These are phyloP conservation scores for Adansonia grandidieri DNA, from an alignment of 441 rosid genomes.

Conservation along the genomic window DNA sequence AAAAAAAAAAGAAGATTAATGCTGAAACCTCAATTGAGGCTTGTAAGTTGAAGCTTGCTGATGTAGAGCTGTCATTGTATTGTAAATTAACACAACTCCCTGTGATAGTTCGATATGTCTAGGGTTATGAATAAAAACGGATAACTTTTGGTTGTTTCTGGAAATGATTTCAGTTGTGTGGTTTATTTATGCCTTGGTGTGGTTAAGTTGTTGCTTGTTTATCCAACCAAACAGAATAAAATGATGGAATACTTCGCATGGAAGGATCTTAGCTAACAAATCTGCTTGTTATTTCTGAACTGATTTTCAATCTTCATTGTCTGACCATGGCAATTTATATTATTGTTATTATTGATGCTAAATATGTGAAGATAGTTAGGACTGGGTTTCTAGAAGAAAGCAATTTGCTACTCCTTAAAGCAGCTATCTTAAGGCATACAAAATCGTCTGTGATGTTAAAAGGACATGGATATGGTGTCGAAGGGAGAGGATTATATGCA, in stretches of 20 bases:
- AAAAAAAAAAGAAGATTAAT: not conserved
- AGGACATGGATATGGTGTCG: slow-evolving; percentile 1
- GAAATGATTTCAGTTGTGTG: not conserved
- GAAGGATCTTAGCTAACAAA: not conserved
- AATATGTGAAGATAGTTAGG: not conserved
- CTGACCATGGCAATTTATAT: not conserved
- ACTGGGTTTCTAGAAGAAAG: slow-evolving; percentile 10
- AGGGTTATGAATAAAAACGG: not conserved
- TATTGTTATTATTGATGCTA: not conserved
- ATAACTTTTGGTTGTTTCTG: not conserved
- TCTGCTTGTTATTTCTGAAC: not conserved
- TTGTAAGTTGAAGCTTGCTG: slow-evolving; percentile 5
- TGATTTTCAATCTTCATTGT: not conserved
- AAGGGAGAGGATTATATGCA: not conserved
- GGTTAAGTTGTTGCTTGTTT: not conserved
- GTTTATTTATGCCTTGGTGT: not conserved
- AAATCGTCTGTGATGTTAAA: not conserved
- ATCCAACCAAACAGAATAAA: not conserved
- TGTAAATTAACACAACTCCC: not conserved
- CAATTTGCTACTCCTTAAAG: not conserved
- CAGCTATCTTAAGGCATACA: not conserved
- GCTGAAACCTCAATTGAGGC: not conserved
- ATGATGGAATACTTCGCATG: not conserved
- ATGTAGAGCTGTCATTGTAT: slow-evolving; percentile 2
- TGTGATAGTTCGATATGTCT: not conserved